Evolutionary conservation across 371 early-diverging fungal genomes (phyloP).

Genomic region (Basidiobolus meristosporus): DNA sequence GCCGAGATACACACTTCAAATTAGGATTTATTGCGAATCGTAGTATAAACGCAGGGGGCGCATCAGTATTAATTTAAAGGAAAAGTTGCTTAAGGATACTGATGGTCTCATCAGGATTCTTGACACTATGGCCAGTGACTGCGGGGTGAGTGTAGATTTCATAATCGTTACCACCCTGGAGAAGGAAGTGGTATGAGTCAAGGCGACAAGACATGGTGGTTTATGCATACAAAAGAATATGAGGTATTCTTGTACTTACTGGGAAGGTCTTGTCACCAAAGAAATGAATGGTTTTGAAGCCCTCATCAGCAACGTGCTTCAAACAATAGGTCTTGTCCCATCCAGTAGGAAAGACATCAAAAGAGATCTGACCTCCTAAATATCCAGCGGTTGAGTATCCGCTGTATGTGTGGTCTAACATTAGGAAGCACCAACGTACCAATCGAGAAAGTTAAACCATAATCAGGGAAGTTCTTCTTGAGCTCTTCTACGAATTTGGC

Average conservation of each 20-base stretch:
- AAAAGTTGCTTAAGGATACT: constrained; percentile 71
- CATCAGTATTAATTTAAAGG: too few species aligned
- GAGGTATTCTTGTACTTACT: constrained; percentile 7
- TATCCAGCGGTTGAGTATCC: not conserved
- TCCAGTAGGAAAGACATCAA: constrained; percentile 98
- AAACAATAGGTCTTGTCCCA: constrained; percentile 99
- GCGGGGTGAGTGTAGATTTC: constrained; percentile 85
- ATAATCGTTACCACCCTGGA: constrained; percentile 99
- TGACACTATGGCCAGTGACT: constrained; percentile 83
- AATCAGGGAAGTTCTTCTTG: constrained; percentile 73
- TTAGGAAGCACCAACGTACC: constrained; percentile 20
- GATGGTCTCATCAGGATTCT: constrained; percentile 81
- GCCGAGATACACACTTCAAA: too few species aligned
- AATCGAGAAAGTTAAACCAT: constrained; percentile 87
- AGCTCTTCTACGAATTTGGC: constrained; percentile 74
- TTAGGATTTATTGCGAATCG: too few species aligned
- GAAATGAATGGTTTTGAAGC: constrained; percentile 89
- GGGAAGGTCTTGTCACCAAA: constrained; percentile 98
- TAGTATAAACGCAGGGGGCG: too few species aligned
- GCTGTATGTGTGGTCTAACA: not conserved
- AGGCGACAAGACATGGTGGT: not conserved
- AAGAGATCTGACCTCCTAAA: constrained; percentile 92
- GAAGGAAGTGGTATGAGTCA: too few species aligned
- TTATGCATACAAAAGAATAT: not conserved
- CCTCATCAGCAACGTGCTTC: constrained; percentile 72